Evolutionary conservation across 164 flowering plant genomes (phyloP).

Genomic region (Magnolia changhungtana): DNA sequence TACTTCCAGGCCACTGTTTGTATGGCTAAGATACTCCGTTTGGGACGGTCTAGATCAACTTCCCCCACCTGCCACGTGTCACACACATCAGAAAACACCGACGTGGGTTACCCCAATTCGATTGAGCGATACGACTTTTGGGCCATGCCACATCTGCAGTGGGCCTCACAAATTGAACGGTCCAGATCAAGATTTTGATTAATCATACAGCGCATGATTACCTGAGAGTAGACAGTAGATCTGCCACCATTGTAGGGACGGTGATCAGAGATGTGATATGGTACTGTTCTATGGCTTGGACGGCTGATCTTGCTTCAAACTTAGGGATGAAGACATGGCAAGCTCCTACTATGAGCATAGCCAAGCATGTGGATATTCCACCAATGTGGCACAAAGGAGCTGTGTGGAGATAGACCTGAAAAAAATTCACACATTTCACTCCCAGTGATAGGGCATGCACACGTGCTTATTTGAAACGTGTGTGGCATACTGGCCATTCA

Average conservation of each 20-base stretch:
- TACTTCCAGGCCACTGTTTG: no score
- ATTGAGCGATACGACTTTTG: no score
- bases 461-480: not conserved
- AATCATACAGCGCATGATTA: slow-evolving; percentile 13
- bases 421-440: not conserved
- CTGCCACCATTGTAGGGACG: slow-evolving; percentile 86
- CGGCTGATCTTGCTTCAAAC: slow-evolving; percentile 58
- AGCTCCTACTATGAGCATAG: slow-evolving; percentile 83
- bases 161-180: no score
- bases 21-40: no score
- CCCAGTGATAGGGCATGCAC: not conserved
- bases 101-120: no score
- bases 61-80: no score
- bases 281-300: slow-evolving; percentile 54
- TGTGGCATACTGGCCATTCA: no score
- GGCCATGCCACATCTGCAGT: no score
- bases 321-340: slow-evolving; percentile 76
- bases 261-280: slow-evolving; percentile 72
- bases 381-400: slow-evolving; percentile 96
- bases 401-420: slow-evolving; percentile 88
- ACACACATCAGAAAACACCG: no score
- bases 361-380: slow-evolving; percentile 89
- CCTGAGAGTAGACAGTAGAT: slow-evolving; percentile 58
- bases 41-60: no score
- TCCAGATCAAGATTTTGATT: no score